Evolutionary conservation across 148 eudicot species (phyloP).

Genomic region (Cornus suecica): DNA sequence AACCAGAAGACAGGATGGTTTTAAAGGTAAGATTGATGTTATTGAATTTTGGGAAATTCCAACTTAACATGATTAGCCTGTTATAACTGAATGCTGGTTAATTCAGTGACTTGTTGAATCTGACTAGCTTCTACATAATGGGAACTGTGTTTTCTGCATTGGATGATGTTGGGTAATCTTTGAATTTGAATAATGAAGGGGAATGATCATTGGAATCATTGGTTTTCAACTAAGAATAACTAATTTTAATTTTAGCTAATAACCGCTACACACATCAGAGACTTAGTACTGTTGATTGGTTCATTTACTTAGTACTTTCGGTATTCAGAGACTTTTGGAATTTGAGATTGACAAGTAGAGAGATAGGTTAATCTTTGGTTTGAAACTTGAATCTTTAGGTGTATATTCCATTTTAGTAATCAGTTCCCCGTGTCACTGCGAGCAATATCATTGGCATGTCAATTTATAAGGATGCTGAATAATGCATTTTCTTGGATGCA

Average conservation of each 20-base stretch:
- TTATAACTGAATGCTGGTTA: not conserved
- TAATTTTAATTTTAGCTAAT: not conserved
- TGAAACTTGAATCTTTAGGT: not conserved
- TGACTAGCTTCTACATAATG: not conserved
- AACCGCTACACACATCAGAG: not conserved
- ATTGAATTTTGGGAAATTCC: not conserved
- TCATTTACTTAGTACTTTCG: not conserved
- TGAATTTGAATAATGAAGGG: too few species aligned
- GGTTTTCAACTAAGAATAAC: too few species aligned
- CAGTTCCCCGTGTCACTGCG: not conserved
- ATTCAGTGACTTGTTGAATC: not conserved
- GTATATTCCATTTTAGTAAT: not conserved
- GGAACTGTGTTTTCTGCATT: not conserved
- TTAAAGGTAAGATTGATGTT: conserved; percentile 43
- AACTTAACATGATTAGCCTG: not conserved
- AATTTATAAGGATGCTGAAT: too few species aligned
- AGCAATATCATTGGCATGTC: too few species aligned
- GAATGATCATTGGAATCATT: too few species aligned
- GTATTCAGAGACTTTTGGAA: not conserved
- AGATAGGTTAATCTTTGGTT: not conserved
- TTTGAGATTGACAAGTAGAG: not conserved
- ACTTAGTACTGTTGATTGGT: too few species aligned
- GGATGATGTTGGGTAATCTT: not conserved
- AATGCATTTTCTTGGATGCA: too few species aligned
- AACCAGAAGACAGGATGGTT: conserved; percentile 47